Conservation (phyloP, 2,329 filamentous ascomycete species). For the Amylocarpus encephaloides region DNA sequence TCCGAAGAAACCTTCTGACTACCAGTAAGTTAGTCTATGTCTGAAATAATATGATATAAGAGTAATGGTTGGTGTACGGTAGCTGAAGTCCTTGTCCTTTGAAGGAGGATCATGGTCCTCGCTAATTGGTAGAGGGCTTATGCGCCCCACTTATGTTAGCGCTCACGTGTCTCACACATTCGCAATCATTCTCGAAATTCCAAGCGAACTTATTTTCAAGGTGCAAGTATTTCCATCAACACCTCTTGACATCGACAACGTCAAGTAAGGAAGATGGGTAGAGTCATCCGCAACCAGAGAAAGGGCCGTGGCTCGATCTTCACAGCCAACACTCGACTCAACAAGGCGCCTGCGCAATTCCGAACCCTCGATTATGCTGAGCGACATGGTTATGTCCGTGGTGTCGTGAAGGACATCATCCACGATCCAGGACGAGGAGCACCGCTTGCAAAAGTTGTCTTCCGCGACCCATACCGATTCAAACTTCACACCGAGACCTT, state of each 20-base stretch:
- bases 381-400: constrained; percentile 95
- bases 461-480: constrained; percentile 98
- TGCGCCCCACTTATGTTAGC: too few species aligned
- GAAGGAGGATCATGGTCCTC: too few species aligned
- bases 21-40: too few species aligned
- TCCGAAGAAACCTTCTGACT: too few species aligned
- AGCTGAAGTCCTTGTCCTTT: too few species aligned
- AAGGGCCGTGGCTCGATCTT: constrained; percentile 74
- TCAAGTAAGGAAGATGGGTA: constrained; percentile 18
- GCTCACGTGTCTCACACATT: too few species aligned
- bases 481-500: constrained; percentile 98
- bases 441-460: constrained; percentile 91
- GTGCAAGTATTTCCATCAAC: not conserved
- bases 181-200: not conserved
- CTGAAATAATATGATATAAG: too few species aligned
- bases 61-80: too few species aligned
- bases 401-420: constrained; percentile 97
- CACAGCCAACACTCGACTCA: constrained; percentile 77
- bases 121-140: too few species aligned
- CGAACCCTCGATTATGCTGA: constrained; percentile 93
- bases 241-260: constrained; percentile 4
- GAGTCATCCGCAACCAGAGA: constrained; percentile 73
- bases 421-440: constrained; percentile 96
- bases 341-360: constrained; percentile 95
- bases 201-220: not conserved